Base-by-base conservation (phyloP, 805 yeast genomes). In the Hanseniaspora clermontiae region DNA sequence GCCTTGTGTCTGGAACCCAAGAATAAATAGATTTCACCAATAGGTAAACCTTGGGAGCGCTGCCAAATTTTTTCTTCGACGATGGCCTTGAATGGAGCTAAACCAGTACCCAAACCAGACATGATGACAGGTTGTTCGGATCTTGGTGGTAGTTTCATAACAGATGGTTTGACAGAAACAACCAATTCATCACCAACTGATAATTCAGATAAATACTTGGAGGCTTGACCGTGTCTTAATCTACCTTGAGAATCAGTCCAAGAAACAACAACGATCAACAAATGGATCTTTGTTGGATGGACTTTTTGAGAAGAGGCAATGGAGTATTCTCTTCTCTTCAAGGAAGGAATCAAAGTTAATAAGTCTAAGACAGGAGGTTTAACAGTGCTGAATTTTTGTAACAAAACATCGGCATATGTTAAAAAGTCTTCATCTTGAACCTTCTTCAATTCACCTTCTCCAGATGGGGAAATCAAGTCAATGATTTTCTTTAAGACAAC, bases 1-100 rank as follows among this genome's bases (percentile, higher is more conserved):
- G 86, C 83, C 74, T 83, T 86, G 73, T 91, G 97, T 74, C 97
- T 85, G 48, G 97, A 87, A 62, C 97, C 97, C 71, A 91, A 72
- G 74, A 80, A 91, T 65, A 91, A 74, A 75, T 79, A 90, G 57
- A 90, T 80, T 56, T 85, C 91, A 52, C 97, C 97, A 68, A 91
- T 87, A 62, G 84, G 86, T 68, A 77, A 69, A 51, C 97, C 97
- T 68, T 89, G 95, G 63, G 83, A 79, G 66, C 83, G 76, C 74
- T 91, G 97, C 88, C 91, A 89, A 66, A 84, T 79, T 76, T 89
- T 89, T 72, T 91, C 97, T 71, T 91, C 97, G 57, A 91, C 79
- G 66, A 91, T 89, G 0, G 97, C 97, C 77, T 91, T 91, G 83
- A 91, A 91, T 52, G 97, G 97, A 32, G 97, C 97, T 65, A 91